phyloP scores from a whole-genome alignment of 2,329 filamentous ascomycete genomes.

The Phyllosticta citrichinensis region DNA sequence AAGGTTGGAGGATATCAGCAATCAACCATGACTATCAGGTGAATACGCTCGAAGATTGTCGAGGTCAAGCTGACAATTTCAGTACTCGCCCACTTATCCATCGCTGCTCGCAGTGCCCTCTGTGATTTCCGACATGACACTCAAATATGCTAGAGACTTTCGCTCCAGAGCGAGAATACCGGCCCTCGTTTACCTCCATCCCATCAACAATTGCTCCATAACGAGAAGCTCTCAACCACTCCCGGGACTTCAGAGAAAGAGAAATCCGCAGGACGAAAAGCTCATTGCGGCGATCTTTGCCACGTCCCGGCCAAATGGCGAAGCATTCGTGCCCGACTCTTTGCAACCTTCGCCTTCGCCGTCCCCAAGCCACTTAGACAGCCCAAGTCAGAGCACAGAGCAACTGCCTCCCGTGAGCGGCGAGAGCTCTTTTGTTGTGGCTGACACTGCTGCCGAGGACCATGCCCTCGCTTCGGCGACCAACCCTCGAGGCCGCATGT shows the following conservation, averaged over 20 bases:
- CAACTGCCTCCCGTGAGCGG: slow-evolving; percentile 22
- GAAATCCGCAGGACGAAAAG: slow-evolving; percentile 92
- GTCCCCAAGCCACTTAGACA: slow-evolving; percentile 19
- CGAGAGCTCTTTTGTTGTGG: slow-evolving; percentile 25
- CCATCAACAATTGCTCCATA: slow-evolving; percentile 92
- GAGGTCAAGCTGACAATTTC: neutral
- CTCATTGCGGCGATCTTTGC: slow-evolving; percentile 87
- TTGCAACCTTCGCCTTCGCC: slow-evolving; percentile 7
- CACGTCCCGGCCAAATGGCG: slow-evolving; percentile 39
- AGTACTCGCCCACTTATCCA: slow-evolving; percentile 89
- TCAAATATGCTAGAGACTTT: slow-evolving; percentile 86
- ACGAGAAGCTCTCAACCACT: slow-evolving; percentile 89
- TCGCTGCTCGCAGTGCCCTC: slow-evolving; percentile 74
- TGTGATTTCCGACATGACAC: slow-evolving; percentile 88
- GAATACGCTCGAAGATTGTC: slow-evolving; percentile 13
- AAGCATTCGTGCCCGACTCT: slow-evolving; percentile 1
- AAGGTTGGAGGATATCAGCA: slow-evolving; percentile 78
- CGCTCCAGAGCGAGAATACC: slow-evolving; percentile 84
- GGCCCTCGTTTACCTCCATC: slow-evolving; percentile 86
- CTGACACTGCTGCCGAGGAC: slow-evolving; percentile 16
- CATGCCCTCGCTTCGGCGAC: slow-evolving; percentile 62
- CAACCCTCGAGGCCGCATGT: slow-evolving; percentile 42
- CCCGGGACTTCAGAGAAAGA: slow-evolving; percentile 74
- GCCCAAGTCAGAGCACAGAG: slow-evolving; percentile 24
- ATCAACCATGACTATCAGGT: slow-evolving; percentile 81